phyloP scores from a whole-genome alignment of 2,329 filamentous ascomycete genomes.

The Colletotrichum sp. region DNA sequence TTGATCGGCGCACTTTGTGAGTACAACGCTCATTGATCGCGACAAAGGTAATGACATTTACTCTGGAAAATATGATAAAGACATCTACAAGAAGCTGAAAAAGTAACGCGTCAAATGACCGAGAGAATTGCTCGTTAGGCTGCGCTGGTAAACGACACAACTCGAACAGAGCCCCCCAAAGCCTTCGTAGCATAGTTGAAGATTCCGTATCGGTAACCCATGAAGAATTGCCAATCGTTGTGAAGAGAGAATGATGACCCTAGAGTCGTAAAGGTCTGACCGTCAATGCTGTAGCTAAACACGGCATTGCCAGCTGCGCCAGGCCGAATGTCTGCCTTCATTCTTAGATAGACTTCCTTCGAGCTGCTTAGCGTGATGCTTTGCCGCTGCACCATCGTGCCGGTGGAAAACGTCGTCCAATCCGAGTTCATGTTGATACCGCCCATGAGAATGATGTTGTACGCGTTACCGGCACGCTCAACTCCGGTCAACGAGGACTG shows the following conservation, averaged over 20 bases:
- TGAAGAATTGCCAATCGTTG: constrained; percentile 49
- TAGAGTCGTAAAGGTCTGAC: constrained; percentile 38
- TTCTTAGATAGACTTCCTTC: neutral
- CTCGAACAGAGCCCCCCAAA: constrained; percentile 21
- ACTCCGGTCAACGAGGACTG: constrained; percentile 57
- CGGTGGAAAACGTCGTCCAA: constrained; percentile 1
- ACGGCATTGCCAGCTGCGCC: neutral
- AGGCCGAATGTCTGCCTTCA: neutral
- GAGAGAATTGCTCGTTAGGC: neutral
- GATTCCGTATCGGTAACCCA: constrained; percentile 52
- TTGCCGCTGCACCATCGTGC: neutral
- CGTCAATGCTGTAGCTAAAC: constrained; percentile 47
- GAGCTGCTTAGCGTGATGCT: neutral
- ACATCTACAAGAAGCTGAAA: neutral
- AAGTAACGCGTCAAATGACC: too few relatives aligned
- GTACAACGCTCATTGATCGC: neutral
- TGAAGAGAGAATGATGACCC: constrained; percentile 39
- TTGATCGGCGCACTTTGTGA: neutral
- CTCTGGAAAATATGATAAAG: neutral
- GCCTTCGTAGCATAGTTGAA: constrained; percentile 52
- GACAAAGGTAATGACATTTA: neutral
- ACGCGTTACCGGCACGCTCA: constrained; percentile 17
- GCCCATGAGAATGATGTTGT: neutral
- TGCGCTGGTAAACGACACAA: neutral
- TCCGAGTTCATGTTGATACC: constrained; percentile 11